Base-by-base conservation (phyloP, 1,139 yeast species). In the Pichia sp. region DNA sequence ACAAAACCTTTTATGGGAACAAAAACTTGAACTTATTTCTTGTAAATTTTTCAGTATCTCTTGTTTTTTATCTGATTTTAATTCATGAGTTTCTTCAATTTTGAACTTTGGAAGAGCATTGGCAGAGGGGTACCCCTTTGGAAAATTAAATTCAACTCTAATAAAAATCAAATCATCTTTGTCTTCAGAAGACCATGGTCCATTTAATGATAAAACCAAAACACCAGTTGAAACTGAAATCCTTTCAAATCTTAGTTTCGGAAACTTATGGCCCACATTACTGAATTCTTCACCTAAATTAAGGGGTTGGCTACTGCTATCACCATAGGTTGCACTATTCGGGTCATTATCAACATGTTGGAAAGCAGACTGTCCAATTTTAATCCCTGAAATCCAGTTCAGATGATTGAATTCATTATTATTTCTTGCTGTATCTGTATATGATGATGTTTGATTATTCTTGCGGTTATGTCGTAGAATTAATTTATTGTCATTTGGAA, bases 361-460 rank as follows among this genome's bases (percentile, higher is more conserved):
- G 27, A 54, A 50, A 9, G 61, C 63, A 8, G 64, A 52, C 41
- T 76, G 69, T 0, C 94, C 94, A 66, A 78, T 79, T 45, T 92
- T 71, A 6, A 92, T 95, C 40, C 97, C 97, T 0, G 96, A 82
- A 36, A 92, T 82, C 98, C 98, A 92, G 53, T 83, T 81, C 49
- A 92, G 68, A 59, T 90, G 96, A 53, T 81, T 81, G 39, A 59
- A 55, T 31, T 57, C 62, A 35, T 52, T 52, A 33, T 51, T 53
- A 3, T 47, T 48, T 30, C 46, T 28, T 1, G 52, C 48, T 30
- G 26, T 33, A 28, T 39, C 49, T n/a, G 33, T 23, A 39, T 40
- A 30, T 20, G 34, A 12, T 10, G 45, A 23, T 2, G 35, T 42
- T 6, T 37, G 37, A 32, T 37, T 26, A 9, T 42, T 42, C 33